Evolutionary conservation across 1,284 basidiomycete species (phyloP).

Genomic region (Pseudozyma sp.): DNA sequence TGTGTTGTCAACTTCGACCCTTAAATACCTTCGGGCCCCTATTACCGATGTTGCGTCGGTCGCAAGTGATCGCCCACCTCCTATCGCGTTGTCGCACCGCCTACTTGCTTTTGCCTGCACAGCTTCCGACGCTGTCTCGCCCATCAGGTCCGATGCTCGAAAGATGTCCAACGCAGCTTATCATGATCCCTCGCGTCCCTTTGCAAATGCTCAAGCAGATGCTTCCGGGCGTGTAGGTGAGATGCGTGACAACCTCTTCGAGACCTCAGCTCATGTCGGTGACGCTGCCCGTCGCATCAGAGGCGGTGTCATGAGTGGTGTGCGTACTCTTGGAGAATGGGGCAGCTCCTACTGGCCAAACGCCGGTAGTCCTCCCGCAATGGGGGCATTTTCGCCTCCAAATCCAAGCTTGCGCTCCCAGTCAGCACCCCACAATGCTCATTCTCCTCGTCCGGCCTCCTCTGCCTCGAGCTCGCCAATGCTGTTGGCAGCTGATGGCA

Average conservation of each 20-base stretch:
- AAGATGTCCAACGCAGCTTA: conserved; percentile 12
- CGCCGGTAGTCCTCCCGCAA: conserved; percentile 22
- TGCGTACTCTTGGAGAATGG: conserved; percentile 48
- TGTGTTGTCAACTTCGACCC: conserved; percentile 23
- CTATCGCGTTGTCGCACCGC: conserved; percentile 39
- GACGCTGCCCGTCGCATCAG: conserved; percentile 49
- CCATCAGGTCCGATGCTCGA: conserved; percentile 26
- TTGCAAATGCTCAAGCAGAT: conserved; percentile 4
- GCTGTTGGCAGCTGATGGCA: conserved; percentile 22
- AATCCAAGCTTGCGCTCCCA: conserved; percentile 34
- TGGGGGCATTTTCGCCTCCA: conserved; percentile 14
- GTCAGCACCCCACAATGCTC: conserved; percentile 34
- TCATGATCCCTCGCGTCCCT: conserved; percentile 16
- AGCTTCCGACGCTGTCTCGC: conserved; percentile 1
- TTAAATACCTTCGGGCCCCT: conserved; percentile 26
- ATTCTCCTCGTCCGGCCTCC: conserved; percentile 18
- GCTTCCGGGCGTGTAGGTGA: conserved; percentile 30
- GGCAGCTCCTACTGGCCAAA: conserved; percentile 43
- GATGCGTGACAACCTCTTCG: conserved; percentile 48
- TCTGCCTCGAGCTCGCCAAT: conserved; percentile 44
- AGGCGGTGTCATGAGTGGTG: conserved; percentile 46
- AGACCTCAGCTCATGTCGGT: conserved; percentile 44
- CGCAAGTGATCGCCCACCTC: conserved; percentile 8
- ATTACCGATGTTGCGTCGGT: conserved; percentile 20
- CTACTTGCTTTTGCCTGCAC: conserved; percentile 37